Evolutionary conservation across 2,329 filamentous ascomycete species (phyloP), one percentile per base, ranked within the genome.

Genomic region (Neophaeococcomyces mojaviensis): DNA sequence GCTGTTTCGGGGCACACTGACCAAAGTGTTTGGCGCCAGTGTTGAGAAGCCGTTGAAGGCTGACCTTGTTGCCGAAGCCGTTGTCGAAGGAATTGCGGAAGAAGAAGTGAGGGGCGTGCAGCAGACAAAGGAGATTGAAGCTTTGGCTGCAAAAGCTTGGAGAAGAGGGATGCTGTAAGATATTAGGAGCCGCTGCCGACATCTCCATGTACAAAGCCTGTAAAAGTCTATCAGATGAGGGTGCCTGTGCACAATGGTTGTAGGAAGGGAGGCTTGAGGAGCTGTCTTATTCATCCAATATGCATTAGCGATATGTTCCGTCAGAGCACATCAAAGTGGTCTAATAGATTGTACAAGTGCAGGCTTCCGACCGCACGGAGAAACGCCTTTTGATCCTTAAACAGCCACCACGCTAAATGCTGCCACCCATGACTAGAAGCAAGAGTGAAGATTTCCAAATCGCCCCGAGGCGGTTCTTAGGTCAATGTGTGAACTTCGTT

Each of bases 11-110:
- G 86, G 88, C 4, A 75, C 83, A 39, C 71, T 98, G 55, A 79
- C 80, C 2, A 77, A 76, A 51, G 72, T 95, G 51, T 80, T 97
- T 69, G 92, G 90, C 1, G 78, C 86, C 0, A 88, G 84, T 26
- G 88, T 82, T 1, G 78, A 84, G 41, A 95, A 95, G 70, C 90
- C 92, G 3, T 65, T 96, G 38, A 87, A 88, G 69, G 90, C 83
- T 1, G 89, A 96, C 62, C 65, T 82, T 5, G 90, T 97, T 2
- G 89, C 86, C 1, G 84, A 94, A 64, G 89, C 90, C 0, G 82
- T 94, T 1, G 84, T 97, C 1, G 88, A 97, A 68, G 88, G 86
- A 16, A 72, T 97, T 49, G 78, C 78, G 40, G 85, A 95, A 57
- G 80, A 84, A 33, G 67, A 68, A 0, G 76, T 87, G 0, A 81